Base-by-base conservation (phyloP, 768 basidiomycete genomes). In the Termitomyces sp. region DNA sequence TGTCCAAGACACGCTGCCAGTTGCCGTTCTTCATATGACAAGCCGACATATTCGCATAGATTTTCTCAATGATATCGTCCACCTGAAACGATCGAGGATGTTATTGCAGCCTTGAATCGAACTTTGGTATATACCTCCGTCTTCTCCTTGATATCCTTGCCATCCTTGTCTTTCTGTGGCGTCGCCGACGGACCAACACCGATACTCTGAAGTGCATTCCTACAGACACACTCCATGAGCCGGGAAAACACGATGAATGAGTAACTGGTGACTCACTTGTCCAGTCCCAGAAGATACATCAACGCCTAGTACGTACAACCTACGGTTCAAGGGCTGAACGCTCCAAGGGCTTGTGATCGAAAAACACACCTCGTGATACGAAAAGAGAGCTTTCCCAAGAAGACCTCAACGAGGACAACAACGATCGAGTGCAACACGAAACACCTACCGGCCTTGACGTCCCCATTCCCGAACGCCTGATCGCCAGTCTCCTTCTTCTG, bases 31-130 rank as follows among this genome's bases (percentile, higher is more conserved):
- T 91, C 64, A 93, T 72, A 67, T 93, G 89, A 62, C 89, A 91
- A 5, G 89, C 89, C 3, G 86, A 82, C 87, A 90, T 88, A 55
- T 94, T 94, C 3, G 88, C 82, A 60, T 93, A 89, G 46, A 92
- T 83, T 73, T 88, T 93, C 70, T 89, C 89, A 19, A 90, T 68
- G 40, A 91, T 76, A 10, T 84, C 74, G 67, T 93, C 91, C 19
- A 84, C 78, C 91, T 93, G 59, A 11, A 52, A 53, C 6, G 33
- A 54, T 45, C 33, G 37, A 52, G 48, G 15, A 17, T 30, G 37
- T 50, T 31, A 49, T 50, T 37, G 54, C 48, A 60, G 19, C 21
- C 41, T 35, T 46, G 42, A 40, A 30, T 30, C n/a, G 33, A 56
- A 33, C 21, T 19, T 10, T 50, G 9, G 58, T 72, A 23, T 14